These are phyloP conservation scores for Fusarium longipes DNA, from an alignment of 2,329 filamentous ascomycete species.

Conservation along the genomic window DNA sequence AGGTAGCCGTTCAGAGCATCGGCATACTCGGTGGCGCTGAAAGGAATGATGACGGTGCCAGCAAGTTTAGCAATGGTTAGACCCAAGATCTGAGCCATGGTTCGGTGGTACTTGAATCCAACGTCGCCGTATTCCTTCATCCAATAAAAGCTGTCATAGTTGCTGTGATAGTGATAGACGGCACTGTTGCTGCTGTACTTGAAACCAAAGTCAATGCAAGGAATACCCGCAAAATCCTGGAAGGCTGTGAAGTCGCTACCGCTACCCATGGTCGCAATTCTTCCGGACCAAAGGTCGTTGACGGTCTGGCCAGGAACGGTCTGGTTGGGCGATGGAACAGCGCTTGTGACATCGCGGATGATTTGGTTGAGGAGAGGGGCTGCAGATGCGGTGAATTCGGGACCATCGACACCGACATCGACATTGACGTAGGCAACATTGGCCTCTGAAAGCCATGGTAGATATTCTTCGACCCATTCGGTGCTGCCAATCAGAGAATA, in stretches of 20 bases:
- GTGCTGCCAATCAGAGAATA: constrained; percentile 89
- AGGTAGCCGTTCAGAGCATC: constrained; percentile 65
- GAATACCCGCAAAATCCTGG: constrained; percentile 76
- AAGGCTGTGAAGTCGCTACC: constrained; percentile 82
- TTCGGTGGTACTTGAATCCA: constrained; percentile 72
- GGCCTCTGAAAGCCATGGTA: constrained; percentile 80
- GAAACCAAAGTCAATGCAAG: constrained; percentile 74
- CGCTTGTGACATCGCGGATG: constrained; percentile 72
- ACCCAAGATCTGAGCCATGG: constrained; percentile 74
- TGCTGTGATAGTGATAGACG: constrained; percentile 87
- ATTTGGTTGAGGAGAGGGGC: constrained; percentile 81
- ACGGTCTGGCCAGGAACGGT: constrained; percentile 78
- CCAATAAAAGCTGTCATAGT: constrained; percentile 92
- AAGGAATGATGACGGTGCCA: constrained; percentile 70
- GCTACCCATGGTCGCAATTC: constrained; percentile 74
- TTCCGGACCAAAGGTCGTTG: constrained; percentile 72
- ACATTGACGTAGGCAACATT: constrained; percentile 89
- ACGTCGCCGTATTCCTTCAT: constrained; percentile 84
- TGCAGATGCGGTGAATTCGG: constrained; percentile 71
- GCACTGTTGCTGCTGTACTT: constrained; percentile 56
- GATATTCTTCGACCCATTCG: constrained; percentile 91
- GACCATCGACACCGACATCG: constrained; percentile 77
- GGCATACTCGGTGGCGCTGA: constrained; percentile 74
- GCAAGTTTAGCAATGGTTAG: constrained; percentile 70
- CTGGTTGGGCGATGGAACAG: constrained; percentile 80